Base-by-base conservation (phyloP, 768 basidiomycete genomes). In the Tricholoma sp. region DNA sequence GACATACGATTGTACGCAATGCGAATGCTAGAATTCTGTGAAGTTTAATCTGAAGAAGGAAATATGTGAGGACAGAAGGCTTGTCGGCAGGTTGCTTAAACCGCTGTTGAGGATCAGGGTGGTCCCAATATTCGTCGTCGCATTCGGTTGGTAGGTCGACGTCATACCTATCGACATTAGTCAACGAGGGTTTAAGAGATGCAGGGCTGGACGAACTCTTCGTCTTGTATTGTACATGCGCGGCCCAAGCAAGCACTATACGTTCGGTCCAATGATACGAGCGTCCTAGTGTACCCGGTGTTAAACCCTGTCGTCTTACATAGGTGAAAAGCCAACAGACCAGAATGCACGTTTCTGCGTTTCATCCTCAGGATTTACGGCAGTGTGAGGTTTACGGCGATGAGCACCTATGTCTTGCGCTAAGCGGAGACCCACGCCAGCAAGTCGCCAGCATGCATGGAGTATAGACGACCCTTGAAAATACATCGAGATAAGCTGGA, bases 321-420 rank as follows among this genome's bases (percentile, higher is more conserved):
- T 2, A 82, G 4, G 2, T 9, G 32, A 17, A 13, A 44, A 33
- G 31, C 47, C 2, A 34, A 54, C 71, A 31, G 60, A 82, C 83
- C 84, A 87, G 63, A 86, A 86, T 4, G 80, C 81, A 10, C 86
- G 78, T 61, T 88, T 89, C 82, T 87, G 89, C 28, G 88, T 70
- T 63, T 94, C 89, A 58, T 86, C 81, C 56, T 91, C 85, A 1
- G 75, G 65, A 1, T 78, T 79, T 37, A 72, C 70, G 3, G 61
- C 64, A 42, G n/a, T 2, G 33, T 65, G 61, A 3, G 61, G 52
- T 57, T 74, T 78, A 33, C 78, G 66, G 17, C 77, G 65, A 67
- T 93, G 91, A 0, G 83, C 86, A 17, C 92, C 85, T 13, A 91
- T 83, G 61, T 94, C 91, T 65, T 91, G 86, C 1, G 86, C 84